Base-by-base conservation (phyloP, 1,284 basidiomycete species). In the Afroboletus lepidellus region DNA sequence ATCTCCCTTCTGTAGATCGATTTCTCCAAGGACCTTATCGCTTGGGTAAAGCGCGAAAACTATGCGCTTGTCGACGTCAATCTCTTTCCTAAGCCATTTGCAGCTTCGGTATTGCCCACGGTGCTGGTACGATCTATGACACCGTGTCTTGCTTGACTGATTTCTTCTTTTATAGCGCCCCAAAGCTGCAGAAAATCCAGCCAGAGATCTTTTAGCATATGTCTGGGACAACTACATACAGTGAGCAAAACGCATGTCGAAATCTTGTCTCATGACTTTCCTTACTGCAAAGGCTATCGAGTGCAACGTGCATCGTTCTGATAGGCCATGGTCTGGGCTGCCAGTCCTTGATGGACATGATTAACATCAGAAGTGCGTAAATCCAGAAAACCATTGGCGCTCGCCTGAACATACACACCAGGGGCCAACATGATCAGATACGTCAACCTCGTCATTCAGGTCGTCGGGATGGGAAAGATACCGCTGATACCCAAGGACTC, bases 181-280 rank as follows among this genome's bases (percentile, higher is more conserved):
- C 5, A 70, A 55, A 46, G 59, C 64, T 7, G 41, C 49, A 24
- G 68, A 70, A 38, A 66, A 60, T 30, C 60, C 67, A 29, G 50
- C 65, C 18, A 77, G 73, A 38, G 81, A 89, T 27, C 72, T 94
- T 21, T 69, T 95, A 54, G 76, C 79, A 8, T 96, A 96, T 64
- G 69, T 98, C 3, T 99, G 96, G 96, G 95, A 98, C 71, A 96
- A 98, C 66, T 93, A 94, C 59, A 78, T 97, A 50, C 82, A 90
- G 92, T 94, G 57, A 71, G 80, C 54, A 9, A 23, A 20, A 42
- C 2, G 9, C 29, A 5, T 13, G 8, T 30, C 11, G 8, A 13
- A n/a, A 30, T 30, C 29, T 11, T 30, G 29, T 30, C 44, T 29
- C 23, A 33, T 24, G 12, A 23, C 27, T 48, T 39, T 6, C 24